Conservation (phyloP, 768 basidiomycete species). For the Russula foetens region DNA sequence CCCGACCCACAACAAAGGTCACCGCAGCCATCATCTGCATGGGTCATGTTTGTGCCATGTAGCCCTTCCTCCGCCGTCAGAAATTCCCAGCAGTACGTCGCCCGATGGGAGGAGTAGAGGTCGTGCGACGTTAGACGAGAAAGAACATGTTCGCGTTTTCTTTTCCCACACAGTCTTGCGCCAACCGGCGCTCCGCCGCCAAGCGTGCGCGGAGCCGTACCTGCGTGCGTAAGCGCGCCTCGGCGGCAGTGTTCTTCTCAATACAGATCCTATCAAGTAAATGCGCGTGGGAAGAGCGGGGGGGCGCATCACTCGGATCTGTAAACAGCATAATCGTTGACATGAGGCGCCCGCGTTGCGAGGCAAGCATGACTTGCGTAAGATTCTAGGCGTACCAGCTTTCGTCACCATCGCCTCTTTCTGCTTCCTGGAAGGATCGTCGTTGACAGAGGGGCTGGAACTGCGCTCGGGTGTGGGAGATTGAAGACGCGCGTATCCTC, state of each 20-base stretch:
- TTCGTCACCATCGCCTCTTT: neutral
- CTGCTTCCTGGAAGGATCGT: neutral
- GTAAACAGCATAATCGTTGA: neutral
- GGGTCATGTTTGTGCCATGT: no score
- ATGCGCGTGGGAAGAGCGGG: constrained; percentile 27
- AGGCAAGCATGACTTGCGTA: constrained; percentile 7
- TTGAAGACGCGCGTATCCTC: neutral
- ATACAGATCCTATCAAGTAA: constrained; percentile 37
- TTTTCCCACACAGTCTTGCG: neutral
- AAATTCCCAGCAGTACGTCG: no score
- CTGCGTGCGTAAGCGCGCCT: constrained; percentile 15
- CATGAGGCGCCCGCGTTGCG: constrained; percentile 5
- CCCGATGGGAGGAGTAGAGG: neutral
- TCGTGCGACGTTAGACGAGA: neutral
- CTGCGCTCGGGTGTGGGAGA: neutral
- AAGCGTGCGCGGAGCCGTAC: constrained; percentile 15
- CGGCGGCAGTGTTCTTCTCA: constrained; percentile 32
- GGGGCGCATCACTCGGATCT: neutral
- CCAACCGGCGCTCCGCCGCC: constrained; percentile 3
- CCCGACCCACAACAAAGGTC: neutral
- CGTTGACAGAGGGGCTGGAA: neutral
- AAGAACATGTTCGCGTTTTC: neutral
- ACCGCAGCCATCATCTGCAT: neutral
- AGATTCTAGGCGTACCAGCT: constrained; percentile 11
- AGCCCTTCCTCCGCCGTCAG: no score